Evolutionary conservation across 257 asterid genomes (phyloP).

Genomic region (Thymus quinquecostatus): DNA sequence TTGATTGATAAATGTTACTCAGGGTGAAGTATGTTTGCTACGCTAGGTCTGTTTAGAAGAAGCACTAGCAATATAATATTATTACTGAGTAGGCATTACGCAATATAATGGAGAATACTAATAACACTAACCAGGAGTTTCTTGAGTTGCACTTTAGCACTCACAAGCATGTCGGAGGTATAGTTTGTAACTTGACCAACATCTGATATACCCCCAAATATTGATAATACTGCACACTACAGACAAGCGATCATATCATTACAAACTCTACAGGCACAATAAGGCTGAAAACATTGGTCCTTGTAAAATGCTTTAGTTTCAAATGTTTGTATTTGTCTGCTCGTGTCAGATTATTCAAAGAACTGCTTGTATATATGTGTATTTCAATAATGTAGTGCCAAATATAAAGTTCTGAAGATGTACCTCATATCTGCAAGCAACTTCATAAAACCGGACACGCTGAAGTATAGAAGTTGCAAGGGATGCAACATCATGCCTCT

Average conservation of each 20-base stretch:
- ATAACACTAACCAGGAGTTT: constrained; percentile 79
- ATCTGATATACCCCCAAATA: constrained; percentile 63
- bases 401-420: constrained; percentile 24
- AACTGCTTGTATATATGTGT: not conserved
- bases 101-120: constrained; percentile 35
- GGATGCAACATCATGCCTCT: constrained; percentile 87
- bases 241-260: constrained; percentile 26
- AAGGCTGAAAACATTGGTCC: constrained; percentile 9
- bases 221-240: constrained; percentile 70
- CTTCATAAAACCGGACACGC: constrained; percentile 85
- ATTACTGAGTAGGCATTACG: not conserved
- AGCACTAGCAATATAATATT: constrained; percentile 6
- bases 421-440: constrained; percentile 96
- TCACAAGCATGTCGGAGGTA: constrained; percentile 66
- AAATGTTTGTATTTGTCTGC: constrained; percentile 6
- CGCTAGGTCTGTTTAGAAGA: constrained; percentile 21
- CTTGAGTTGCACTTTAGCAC: constrained; percentile 72
- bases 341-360: constrained; percentile 4
- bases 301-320: not conserved
- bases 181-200: constrained; percentile 50
- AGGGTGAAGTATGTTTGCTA: not conserved
- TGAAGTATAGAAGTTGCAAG: constrained; percentile 84
- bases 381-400: constrained; percentile 23
- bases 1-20: constrained; percentile 8
- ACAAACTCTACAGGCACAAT: constrained; percentile 17